These are phyloP conservation scores for Symmetrospora coprosmae DNA, from an alignment of 768 basidiomycete genomes.

Conservation along the genomic window DNA sequence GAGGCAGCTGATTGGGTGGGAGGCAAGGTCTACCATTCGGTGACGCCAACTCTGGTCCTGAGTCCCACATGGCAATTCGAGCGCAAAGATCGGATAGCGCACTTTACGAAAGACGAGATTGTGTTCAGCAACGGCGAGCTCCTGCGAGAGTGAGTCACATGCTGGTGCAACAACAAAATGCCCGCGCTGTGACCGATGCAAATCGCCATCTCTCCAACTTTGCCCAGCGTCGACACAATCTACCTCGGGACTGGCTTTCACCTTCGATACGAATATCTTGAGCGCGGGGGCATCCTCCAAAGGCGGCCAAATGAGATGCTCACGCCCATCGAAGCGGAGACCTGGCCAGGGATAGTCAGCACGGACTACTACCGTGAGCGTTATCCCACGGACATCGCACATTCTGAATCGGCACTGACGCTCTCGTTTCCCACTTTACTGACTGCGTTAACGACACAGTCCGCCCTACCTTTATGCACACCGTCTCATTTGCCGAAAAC, in stretches of 20 bases:
- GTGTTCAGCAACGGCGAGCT: slow-evolving; percentile 5
- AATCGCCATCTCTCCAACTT: too few relatives aligned
- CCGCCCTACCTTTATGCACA: slow-evolving; percentile 6
- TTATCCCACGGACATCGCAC: neutral
- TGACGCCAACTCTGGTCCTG: slow-evolving; percentile 5
- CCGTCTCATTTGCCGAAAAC: neutral
- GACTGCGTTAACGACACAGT: too few relatives aligned
- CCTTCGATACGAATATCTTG: slow-evolving; percentile 18
- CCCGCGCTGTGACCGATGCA: neutral
- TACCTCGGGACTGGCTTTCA: slow-evolving; percentile 16
- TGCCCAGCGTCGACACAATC: neutral
- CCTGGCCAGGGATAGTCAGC: neutral
- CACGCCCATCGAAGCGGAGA: neutral
- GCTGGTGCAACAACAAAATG: neutral
- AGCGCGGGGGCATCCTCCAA: slow-evolving; percentile 9
- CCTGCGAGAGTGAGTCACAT: slow-evolving; percentile 1
- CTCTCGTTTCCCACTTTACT: neutral
- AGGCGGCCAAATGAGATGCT: neutral
- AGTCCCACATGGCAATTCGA: slow-evolving; percentile 12
- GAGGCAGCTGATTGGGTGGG: neutral
- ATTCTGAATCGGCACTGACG: too few relatives aligned
- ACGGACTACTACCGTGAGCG: slow-evolving; percentile 9
- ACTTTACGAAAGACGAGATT: neutral
- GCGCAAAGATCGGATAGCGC: neutral
- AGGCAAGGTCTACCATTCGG: slow-evolving; percentile 19